Percentiles rank a stretch among this genome's conserved stretches.
Conservation (phyloP, 2,329 filamentous ascomycete species). For the Berkeleyomyces basicola region DNA sequence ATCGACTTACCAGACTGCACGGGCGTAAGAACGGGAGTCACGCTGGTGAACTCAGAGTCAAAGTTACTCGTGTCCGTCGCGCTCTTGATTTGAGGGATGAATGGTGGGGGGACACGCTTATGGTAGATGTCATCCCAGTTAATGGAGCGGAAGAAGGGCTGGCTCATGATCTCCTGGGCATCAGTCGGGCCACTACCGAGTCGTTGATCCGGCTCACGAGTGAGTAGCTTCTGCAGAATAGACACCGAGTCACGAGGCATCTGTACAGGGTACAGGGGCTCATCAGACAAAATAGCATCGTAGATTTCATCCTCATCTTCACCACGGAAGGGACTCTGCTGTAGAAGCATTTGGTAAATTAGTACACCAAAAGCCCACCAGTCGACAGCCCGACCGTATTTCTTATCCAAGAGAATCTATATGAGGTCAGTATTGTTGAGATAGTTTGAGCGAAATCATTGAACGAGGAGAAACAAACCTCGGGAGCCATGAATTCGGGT, state of each 20-base stretch:
- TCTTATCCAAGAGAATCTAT: slow-evolving; percentile 91
- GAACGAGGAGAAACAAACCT: slow-evolving; percentile 34
- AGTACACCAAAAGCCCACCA: slow-evolving; percentile 99
- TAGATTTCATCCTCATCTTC: slow-evolving; percentile 99
- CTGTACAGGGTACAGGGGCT: slow-evolving; percentile 93
- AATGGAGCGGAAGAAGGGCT: slow-evolving; percentile 94
- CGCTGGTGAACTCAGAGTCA: slow-evolving; percentile 94
- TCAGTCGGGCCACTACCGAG: slow-evolving; percentile 91
- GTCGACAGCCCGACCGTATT: slow-evolving; percentile 91
- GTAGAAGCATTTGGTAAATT: slow-evolving; percentile 98
- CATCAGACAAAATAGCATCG: slow-evolving; percentile 92
- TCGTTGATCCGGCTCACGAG: slow-evolving; percentile 81
- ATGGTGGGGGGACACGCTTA: slow-evolving; percentile 79
- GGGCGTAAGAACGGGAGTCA: slow-evolving; percentile 90
- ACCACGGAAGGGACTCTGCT: slow-evolving; percentile 95
- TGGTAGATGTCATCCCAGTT: slow-evolving; percentile 99
- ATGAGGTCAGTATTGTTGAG: slow-evolving; percentile 19
- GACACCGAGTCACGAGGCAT: slow-evolving; percentile 97
- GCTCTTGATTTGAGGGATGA: slow-evolving; percentile 76
- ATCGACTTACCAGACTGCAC: slow-evolving; percentile 76
- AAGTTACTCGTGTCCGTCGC: slow-evolving; percentile 99
- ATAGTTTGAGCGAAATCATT: not conserved
- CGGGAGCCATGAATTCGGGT: slow-evolving; percentile 98
- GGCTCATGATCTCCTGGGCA: slow-evolving; percentile 96
- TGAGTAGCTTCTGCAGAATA: slow-evolving; percentile 92